Evolutionary conservation across 352 stramenopile genomes (phyloP).

Genomic region (Halophytophthora batemanensis): DNA sequence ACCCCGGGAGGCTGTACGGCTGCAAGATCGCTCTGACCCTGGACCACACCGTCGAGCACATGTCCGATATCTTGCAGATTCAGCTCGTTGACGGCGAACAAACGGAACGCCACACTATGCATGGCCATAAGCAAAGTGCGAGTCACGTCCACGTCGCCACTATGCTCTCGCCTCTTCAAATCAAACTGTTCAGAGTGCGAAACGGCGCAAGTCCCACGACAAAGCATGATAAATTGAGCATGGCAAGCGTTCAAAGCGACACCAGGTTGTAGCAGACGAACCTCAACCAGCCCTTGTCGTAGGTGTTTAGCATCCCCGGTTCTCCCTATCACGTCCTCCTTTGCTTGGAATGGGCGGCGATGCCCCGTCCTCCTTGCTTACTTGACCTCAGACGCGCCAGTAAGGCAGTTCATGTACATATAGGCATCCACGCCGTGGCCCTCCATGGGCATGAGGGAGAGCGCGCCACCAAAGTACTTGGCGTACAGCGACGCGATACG

Average conservation of each 20-base stretch:
- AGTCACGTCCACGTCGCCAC: slow-evolving; percentile 3
- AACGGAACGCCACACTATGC: slow-evolving; percentile 22
- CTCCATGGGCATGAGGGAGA: slow-evolving; percentile 99
- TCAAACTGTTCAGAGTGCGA: background rate
- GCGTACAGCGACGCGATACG: slow-evolving; percentile 92
- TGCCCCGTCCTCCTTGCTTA: slow-evolving; percentile 19
- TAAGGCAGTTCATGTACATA: slow-evolving; percentile 88
- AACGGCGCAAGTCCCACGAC: no score
- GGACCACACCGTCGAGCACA: no score
- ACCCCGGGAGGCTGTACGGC: slow-evolving; percentile 10
- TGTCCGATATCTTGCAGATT: slow-evolving; percentile 9
- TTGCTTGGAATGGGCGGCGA: no score
- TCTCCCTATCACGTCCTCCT: no score
- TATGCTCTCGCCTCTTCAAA: background rate
- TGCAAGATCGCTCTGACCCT: slow-evolving; percentile 2
- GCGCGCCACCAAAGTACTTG: slow-evolving; percentile 98
- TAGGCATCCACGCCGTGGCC: slow-evolving; percentile 96
- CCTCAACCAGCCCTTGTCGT: no score
- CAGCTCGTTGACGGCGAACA: slow-evolving; percentile 23
- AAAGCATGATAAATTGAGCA: no score
- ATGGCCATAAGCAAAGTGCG: slow-evolving; percentile 8
- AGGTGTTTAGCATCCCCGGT: no score
- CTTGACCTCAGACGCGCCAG: slow-evolving; percentile 68
- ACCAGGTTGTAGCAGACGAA: no score
- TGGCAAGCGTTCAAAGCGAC: no score